Evolutionary conservation across 768 basidiomycete species (phyloP).

Genomic region (Boletus sp.): DNA sequence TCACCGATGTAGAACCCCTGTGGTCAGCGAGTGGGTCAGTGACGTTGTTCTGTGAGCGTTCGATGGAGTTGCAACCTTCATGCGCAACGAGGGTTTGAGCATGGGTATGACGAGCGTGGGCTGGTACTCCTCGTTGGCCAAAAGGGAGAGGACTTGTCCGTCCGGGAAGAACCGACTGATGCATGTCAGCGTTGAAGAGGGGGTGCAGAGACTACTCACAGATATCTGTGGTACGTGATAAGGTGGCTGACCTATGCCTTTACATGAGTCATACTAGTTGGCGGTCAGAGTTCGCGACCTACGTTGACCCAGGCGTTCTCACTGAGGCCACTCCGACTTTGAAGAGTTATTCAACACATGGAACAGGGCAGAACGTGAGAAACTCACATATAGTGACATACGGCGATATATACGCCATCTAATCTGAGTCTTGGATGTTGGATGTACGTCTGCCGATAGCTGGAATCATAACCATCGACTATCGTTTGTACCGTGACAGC

Average conservation of each 20-base stretch:
- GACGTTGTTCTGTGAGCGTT: not conserved
- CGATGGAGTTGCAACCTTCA: constrained; percentile 51
- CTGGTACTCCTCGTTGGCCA: constrained; percentile 73
- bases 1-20: constrained; percentile 73
- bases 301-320: constrained; percentile 90
- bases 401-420: constrained; percentile 90
- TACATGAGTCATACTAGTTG: constrained; percentile 6
- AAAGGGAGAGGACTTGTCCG: constrained; percentile 81
- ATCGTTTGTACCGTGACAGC: constrained; percentile 49
- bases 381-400: constrained; percentile 81
- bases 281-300: constrained; percentile 28
- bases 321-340: constrained; percentile 58
- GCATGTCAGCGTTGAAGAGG: constrained; percentile 3
- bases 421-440: constrained; percentile 82
- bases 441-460: constrained; percentile 76
- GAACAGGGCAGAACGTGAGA: constrained; percentile 7
- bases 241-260: constrained; percentile 67
- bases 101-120: constrained; percentile 74
- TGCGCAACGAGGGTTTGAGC: constrained; percentile 72
- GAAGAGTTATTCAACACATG: constrained; percentile 2
- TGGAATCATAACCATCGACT: constrained; percentile 49
- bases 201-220: constrained; percentile 46
- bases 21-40: constrained; percentile 1
- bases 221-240: constrained; percentile 90
- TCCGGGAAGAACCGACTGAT: constrained; percentile 82